Evolutionary conservation across 1,284 basidiomycete genomes (phyloP).

Genomic region (Albatrellus sp.): DNA sequence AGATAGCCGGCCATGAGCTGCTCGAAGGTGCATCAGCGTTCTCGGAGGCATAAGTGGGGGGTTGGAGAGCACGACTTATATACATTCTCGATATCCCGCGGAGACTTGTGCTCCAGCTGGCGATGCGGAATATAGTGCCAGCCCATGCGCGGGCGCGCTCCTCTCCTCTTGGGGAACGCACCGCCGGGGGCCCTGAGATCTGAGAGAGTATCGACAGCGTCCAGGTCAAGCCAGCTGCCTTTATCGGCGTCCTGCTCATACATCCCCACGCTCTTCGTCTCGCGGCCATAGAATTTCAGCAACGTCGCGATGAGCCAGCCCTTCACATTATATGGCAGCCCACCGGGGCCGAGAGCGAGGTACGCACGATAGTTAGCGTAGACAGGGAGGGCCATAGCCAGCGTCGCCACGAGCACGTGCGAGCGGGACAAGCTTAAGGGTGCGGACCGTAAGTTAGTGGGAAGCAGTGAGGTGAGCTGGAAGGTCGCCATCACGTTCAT

Average conservation of each 20-base stretch:
- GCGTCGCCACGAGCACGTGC: background rate
- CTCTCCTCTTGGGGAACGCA: constrained; percentile 10
- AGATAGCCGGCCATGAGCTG: background rate
- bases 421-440: background rate
- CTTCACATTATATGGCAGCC: constrained; percentile 13
- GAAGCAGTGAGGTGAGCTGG: no score
- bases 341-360: constrained; percentile 13
- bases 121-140: constrained; percentile 17
- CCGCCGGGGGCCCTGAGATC: constrained; percentile 3
- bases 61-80: no score
- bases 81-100: constrained; percentile 9
- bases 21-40: background rate
- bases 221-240: constrained; percentile 9
- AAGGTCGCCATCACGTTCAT: no score
- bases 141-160: constrained; percentile 10
- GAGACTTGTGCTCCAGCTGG: constrained; percentile 12
- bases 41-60: background rate
- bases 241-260: constrained; percentile 14
- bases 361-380: constrained; percentile 13
- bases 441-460: background rate
- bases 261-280: constrained; percentile 12
- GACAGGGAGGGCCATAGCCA: constrained; percentile 3
- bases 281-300: constrained; percentile 12
- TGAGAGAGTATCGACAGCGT: background rate
- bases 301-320: constrained; percentile 14